Base-by-base conservation (phyloP, 2,329 filamentous ascomycete genomes). In the Neonectria sp. region DNA sequence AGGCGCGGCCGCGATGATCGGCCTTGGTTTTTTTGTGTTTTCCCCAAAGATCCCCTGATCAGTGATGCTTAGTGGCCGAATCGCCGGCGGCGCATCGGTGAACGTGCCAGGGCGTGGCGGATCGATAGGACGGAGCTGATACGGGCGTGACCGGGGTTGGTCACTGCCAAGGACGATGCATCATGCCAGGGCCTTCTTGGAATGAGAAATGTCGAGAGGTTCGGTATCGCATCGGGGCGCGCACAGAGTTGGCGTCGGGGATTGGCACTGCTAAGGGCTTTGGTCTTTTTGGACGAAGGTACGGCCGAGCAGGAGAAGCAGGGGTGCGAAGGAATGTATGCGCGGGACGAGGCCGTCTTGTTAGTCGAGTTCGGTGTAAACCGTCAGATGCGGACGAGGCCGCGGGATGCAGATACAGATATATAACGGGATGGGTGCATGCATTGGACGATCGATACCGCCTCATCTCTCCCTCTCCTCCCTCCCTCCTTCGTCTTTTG, bases 101-200 rank as follows among this genome's bases (percentile, higher is more conserved):
- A 77, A 77, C 74, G 73, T 76, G 74, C 73, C 65, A 68, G 65
- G 63, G 66, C 58, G 55, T 46, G 29, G 63, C 65, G 64, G 69
- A 71, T 76, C 72, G 68, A 76, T 74, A 76, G 73, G 74, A 64
- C 56, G 51, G 45, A 12, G 45, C 15, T 60, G 61, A 55, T 65
- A 60, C 43, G 40, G 55, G 15, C 21, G 25, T 17, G 53, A 48
- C 58, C 53, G 21, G 55, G 17, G 40, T 40, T 7, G 7, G 25
- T 35, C 40, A 24, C 7, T 45, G 40, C 40, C 40, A 45, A 45
- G 40, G n/a, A 24, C 7, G n/a, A 9, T 11, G 40, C n/a, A 45
- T 45, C n/a, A 45, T 43, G 17, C 40, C 40, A 24, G 40, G 40
- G 7, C 40, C n/a, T 21, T 24, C 11, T 45, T 21, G 15, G 17